Percentiles rank a stretch among this genome's conserved stretches.
Evolutionary conservation across 805 yeast genomes (phyloP).

Genomic region (Clavispora carvajalis): DNA sequence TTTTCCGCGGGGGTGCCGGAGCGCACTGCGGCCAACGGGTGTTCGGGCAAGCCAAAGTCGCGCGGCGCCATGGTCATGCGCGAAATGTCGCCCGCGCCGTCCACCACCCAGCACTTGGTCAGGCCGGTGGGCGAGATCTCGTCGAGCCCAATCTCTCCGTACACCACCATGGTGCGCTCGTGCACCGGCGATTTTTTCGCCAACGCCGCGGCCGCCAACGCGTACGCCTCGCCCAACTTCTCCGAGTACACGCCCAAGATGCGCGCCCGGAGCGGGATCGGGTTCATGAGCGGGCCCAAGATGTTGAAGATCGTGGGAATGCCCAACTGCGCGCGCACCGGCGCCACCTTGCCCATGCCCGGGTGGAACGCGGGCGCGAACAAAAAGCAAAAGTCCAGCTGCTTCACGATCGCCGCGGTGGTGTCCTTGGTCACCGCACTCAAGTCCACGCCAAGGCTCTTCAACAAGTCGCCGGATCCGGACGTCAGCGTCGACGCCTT

Average conservation of each 20-base stretch:
- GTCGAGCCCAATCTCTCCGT: constrained; percentile 88
- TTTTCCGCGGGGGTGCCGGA: constrained; percentile 88
- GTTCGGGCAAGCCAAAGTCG: constrained; percentile 79
- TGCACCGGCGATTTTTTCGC: constrained; percentile 44
- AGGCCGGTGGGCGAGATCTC: constrained; percentile 88
- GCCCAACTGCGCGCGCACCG: constrained; percentile 71
- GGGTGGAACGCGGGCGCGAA: constrained; percentile 95
- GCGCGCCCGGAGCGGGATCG: constrained; percentile 74
- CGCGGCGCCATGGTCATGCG: constrained; percentile 52
- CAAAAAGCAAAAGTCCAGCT: constrained; percentile 57
- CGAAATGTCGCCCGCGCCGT: constrained; percentile 36
- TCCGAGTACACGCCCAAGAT: constrained; percentile 87
- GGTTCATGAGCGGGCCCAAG: constrained; percentile 90
- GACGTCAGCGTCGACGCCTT: constrained; percentile 91
- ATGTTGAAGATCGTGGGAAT: constrained; percentile 93
- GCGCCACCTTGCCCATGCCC: constrained; percentile 81
- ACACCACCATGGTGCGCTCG: constrained; percentile 74
- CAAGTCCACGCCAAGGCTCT: constrained; percentile 77
- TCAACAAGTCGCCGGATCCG: constrained; percentile 89
- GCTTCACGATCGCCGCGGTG: constrained; percentile 53
- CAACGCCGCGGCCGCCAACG: constrained; percentile 67
- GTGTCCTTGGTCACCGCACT: constrained; percentile 58
- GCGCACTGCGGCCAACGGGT: constrained; percentile 58
- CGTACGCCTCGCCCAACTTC: constrained; percentile 74
- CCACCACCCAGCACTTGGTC: constrained; percentile 74